Base-by-base conservation (phyloP, 352 stramenopile genomes). In the Phytopythium sindhum region DNA sequence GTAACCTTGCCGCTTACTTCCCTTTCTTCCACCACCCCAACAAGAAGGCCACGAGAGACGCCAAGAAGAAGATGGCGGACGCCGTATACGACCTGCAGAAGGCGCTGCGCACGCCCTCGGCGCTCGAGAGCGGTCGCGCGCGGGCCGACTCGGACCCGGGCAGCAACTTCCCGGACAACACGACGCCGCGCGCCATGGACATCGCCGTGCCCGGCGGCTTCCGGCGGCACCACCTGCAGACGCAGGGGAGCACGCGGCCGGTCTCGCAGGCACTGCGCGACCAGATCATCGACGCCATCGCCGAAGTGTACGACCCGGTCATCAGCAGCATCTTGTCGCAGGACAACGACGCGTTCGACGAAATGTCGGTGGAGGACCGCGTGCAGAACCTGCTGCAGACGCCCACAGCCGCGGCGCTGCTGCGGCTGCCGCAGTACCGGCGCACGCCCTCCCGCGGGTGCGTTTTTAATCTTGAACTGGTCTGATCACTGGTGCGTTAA, bases 311-410 rank as follows among this genome's bases (percentile, higher is more conserved):
- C 74, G 79, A 94, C 57, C 84, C 84, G 39, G 91, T 94, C 60
- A 94, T 94, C 58, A 81, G 80, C 57, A 91, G 68, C 63, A 91
- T 93, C 54, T 63, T 94, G 33, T 89, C 81, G 54, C 86, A 94
- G 55, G 84, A 92, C 72, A 91, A 91, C 66, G 86, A 94, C 66
- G 63, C 77, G 39, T 94, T 86, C 67, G 84, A 92, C 60, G 78
- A 89, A 60, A 80, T 94, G 66, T 75, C 74, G 35, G 77, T 88
- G 8, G 65, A 90, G 28, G 78, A 91, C 48, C 82, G 84, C 12
- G 81, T 73, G 12, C 61, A 79, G 45, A 94, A 75, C 60, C 60
- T 94, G 59, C 72, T 94, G 24, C 71, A 89, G 66, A 94, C 86
- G 52, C 86, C 85, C 10, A 66, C 77, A 53, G n/a, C 71, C n/a